phyloP scores from a whole-genome alignment of 1,284 basidiomycete species.

The Wallemia mellicola region DNA sequence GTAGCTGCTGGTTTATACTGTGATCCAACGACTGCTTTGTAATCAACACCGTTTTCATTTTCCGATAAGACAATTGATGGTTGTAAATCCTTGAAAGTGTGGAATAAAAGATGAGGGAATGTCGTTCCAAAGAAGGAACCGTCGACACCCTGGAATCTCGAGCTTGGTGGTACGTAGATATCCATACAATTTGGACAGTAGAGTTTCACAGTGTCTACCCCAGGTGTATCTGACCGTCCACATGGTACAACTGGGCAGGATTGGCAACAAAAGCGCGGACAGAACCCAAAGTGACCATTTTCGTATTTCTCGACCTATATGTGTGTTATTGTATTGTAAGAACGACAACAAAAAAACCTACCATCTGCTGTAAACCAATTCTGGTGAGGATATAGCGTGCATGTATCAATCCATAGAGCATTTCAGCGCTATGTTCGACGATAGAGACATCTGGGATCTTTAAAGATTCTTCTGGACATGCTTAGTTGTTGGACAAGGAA shows the following conservation, averaged over 20 bases:
- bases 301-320: slow-evolving; percentile 82
- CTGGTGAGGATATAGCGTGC: slow-evolving; percentile 89
- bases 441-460: slow-evolving; percentile 63
- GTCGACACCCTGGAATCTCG: slow-evolving; percentile 83
- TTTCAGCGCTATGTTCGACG: slow-evolving; percentile 86
- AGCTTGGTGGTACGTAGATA: slow-evolving; percentile 81
- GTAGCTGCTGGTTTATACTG: slow-evolving; percentile 58
- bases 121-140: slow-evolving; percentile 98
- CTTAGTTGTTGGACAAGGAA: slow-evolving; percentile 3
- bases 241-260: slow-evolving; percentile 75
- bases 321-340: not conserved
- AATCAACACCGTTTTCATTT: slow-evolving; percentile 20
- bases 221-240: slow-evolving; percentile 80
- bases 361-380: slow-evolving; percentile 81
- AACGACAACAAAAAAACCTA: slow-evolving; percentile 15
- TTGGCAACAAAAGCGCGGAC: slow-evolving; percentile 82
- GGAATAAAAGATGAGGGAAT: slow-evolving; percentile 90
- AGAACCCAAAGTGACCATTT: slow-evolving; percentile 64
- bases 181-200: slow-evolving; percentile 97
- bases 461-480: slow-evolving; percentile 54
- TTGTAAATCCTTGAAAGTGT: slow-evolving; percentile 71
- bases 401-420: slow-evolving; percentile 90
- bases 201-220: slow-evolving; percentile 93
- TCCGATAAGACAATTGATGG: slow-evolving; percentile 21
- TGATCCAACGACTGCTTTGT: slow-evolving; percentile 24